A percentile compares a stretch with the other conserved stretches of the same genome.
Conservation (phyloP, 257 asterid species). For the Buddleja alternifolia region DNA sequence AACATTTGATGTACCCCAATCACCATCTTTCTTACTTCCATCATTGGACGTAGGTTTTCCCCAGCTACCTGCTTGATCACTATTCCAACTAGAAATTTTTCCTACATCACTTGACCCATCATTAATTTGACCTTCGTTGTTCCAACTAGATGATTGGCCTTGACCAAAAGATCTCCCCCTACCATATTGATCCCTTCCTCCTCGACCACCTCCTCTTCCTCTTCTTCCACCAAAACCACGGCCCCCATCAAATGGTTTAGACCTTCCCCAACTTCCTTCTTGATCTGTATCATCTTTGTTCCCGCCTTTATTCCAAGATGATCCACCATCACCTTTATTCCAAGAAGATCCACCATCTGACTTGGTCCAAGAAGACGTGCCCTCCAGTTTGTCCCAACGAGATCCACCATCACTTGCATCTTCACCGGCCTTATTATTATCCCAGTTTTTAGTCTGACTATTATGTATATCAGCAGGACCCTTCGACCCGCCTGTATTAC, state of each 20-base stretch:
- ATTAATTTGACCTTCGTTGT: slow-evolving; percentile 31
- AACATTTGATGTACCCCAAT: slow-evolving; percentile 36
- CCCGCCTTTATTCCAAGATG: slow-evolving; percentile 35
- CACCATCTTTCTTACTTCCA: slow-evolving; percentile 30
- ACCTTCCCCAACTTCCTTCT: slow-evolving; percentile 47
- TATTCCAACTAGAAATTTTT: slow-evolving; percentile 40
- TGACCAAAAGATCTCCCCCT: slow-evolving; percentile 60
- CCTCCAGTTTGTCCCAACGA: slow-evolving; percentile 32
- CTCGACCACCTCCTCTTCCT: slow-evolving; percentile 58
- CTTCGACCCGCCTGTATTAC: no score
- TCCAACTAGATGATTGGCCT: slow-evolving; percentile 47
- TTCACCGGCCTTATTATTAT: slow-evolving; percentile 27
- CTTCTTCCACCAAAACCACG: slow-evolving; percentile 62
- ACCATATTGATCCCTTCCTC: slow-evolving; percentile 55
- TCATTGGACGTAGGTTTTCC: slow-evolving; percentile 31
- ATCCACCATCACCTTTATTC: slow-evolving; percentile 33
- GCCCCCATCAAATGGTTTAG: slow-evolving; percentile 46
- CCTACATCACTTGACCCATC: slow-evolving; percentile 37
- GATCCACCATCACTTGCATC: slow-evolving; percentile 33
- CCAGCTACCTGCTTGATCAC: slow-evolving; percentile 42
- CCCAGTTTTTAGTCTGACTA: slow-evolving; percentile 35
- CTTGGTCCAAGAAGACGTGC: slow-evolving; percentile 34
- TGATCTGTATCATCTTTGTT: slow-evolving; percentile 36
- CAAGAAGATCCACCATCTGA: slow-evolving; percentile 38
- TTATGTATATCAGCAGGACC: slow-evolving; percentile 15